Evolutionary conservation across 1,284 basidiomycete genomes (phyloP).

Genomic region (Malassezia nana): DNA sequence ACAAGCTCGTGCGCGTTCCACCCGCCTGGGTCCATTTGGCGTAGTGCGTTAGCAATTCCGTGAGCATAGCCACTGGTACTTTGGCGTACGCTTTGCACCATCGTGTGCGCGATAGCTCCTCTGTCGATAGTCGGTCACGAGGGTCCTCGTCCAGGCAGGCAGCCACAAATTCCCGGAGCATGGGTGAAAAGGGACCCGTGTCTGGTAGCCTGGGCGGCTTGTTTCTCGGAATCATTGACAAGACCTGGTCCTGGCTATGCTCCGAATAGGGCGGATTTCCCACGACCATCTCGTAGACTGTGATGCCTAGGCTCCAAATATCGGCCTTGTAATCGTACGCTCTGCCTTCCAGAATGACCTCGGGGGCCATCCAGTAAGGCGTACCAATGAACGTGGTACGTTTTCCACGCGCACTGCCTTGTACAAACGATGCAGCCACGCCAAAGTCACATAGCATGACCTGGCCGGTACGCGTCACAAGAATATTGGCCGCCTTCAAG

Average conservation of each 20-base stretch:
- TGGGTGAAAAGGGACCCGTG: conserved; percentile 61
- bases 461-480: conserved; percentile 57
- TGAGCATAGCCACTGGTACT: conserved; percentile 57
- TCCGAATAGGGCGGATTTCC: conserved; percentile 82
- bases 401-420: conserved; percentile 17
- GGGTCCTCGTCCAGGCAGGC: conserved; percentile 77
- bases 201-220: conserved; percentile 68
- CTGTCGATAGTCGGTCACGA: conserved; percentile 69
- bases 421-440: conserved; percentile 23
- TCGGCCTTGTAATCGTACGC: conserved; percentile 64
- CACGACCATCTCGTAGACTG: conserved; percentile 81
- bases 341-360: conserved; percentile 31
- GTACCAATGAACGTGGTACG: conserved; percentile 50
- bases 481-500: conserved; percentile 54
- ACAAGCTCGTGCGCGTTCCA: conserved; percentile 66
- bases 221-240: conserved; percentile 78
- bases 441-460: conserved; percentile 28
- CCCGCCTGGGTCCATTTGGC: conserved; percentile 68
- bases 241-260: conserved; percentile 77
- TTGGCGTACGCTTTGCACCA: conserved; percentile 78
- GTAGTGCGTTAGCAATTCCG: conserved; percentile 70
- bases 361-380: conserved; percentile 49
- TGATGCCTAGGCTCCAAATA: conserved; percentile 88
- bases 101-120: conserved; percentile 78
- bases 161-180: conserved; percentile 80